Base-by-base conservation (phyloP, 805 yeast genomes). In the Zygoascus bituminiphila region DNA sequence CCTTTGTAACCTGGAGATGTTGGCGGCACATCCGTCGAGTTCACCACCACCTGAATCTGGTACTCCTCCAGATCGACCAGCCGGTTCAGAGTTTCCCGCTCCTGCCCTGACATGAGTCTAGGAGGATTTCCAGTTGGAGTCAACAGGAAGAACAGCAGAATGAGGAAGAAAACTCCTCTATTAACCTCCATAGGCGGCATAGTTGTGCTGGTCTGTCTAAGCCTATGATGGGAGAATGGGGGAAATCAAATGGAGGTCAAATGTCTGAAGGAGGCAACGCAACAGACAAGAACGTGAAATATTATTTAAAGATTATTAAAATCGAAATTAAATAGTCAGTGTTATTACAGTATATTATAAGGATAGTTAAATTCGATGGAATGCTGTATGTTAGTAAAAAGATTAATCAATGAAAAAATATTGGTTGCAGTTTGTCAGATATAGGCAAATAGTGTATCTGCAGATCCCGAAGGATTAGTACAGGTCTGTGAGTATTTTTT, bases 81-180 rank as follows among this genome's bases (percentile, higher is more conserved):
- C 2, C 65, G 57, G 42, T 66, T 69, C 44, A 75, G 57, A 51
- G 70, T 73, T 43, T 56, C 60, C 44, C 63, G 66, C 47, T 73
- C 74, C 2, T 53, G 60, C 5, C 58, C 62, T 14, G 36, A 65
- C 54, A 42, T 54, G 42, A 19, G 57, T 55, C 8, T 65, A 56
- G 33, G 62, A 21, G 26, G 72, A 63, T 2, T 70, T 58, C 36
- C 70, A 61, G 14, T 74, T 6, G 76, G 75, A 10, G 76, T 55
- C 57, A 74, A 68, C 44, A 68, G 54, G 38, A 71, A 52, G 39
- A 73, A 60, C 43, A 73, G 54, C 41, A 73, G 61, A 52, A 72
- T 58, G 51, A 70, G 57, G 19, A 62, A 45, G 47, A 62, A 44
- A 20, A 54, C 54, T n/a, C 58, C 60, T 22, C 60, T 44, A 39